Percentiles rank a stretch among this genome's conserved stretches.
phyloP scores from a whole-genome alignment of 2,329 filamentous ascomycete species.

The Colletotrichum costaricense region DNA sequence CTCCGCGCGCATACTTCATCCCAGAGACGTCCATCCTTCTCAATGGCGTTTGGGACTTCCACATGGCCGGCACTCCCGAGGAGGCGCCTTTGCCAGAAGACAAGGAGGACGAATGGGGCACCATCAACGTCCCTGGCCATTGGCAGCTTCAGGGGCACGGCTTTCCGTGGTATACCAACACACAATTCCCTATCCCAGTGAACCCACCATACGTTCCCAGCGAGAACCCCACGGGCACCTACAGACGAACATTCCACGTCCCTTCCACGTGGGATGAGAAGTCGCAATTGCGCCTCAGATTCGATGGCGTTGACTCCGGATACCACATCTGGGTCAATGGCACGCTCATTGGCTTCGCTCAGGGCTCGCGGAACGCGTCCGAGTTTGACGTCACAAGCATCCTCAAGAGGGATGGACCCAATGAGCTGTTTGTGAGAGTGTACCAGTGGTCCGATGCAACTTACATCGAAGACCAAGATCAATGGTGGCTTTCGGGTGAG shows the following conservation, averaged over 20 bases:
- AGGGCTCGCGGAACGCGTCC: constrained; percentile 75
- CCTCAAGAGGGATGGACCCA: constrained; percentile 54
- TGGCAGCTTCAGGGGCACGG: constrained; percentile 80
- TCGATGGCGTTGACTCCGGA: constrained; percentile 78
- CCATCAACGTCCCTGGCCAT: constrained; percentile 72
- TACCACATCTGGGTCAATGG: constrained; percentile 79
- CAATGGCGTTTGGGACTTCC: constrained; percentile 69
- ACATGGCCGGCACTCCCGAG: constrained; percentile 57
- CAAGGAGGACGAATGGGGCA: constrained; percentile 53
- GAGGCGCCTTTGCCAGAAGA: constrained; percentile 55
- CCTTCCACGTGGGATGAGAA: constrained; percentile 57
- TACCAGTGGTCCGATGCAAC: constrained; percentile 78
- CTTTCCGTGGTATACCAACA: constrained; percentile 75
- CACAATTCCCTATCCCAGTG: constrained; percentile 73
- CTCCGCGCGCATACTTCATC: constrained; percentile 63
- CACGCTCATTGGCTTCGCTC: constrained; percentile 72
- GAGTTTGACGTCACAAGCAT: constrained; percentile 74
- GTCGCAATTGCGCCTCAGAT: constrained; percentile 69
- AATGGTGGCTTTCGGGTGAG: constrained; percentile 74
- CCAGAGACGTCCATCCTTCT: constrained; percentile 61
- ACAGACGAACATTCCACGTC: constrained; percentile 66
- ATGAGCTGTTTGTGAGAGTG: constrained; percentile 71
- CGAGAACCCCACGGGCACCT: constrained; percentile 74
- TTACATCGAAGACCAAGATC: constrained; percentile 78
- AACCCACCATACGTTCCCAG: constrained; percentile 71